These are phyloP conservation scores for Coemansia sp. DNA, from an alignment of 192 early-diverging fungal genomes.

Conservation along the genomic window DNA sequence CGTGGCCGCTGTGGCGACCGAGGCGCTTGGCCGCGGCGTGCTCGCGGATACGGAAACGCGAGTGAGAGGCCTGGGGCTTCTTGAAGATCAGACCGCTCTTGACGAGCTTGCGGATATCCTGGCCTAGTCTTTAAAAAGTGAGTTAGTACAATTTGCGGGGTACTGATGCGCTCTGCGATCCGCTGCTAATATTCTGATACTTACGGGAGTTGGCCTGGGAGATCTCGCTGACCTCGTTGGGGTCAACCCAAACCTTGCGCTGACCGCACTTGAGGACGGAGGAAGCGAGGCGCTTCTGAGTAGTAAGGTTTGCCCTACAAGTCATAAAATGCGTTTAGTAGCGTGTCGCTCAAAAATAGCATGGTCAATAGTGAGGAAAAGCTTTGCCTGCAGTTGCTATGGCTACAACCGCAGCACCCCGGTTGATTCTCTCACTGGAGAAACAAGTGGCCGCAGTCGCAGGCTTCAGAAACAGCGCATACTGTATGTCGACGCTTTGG, in stretches of 20 bases:
- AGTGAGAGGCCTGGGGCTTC: slow-evolving; percentile 85
- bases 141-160: neutral
- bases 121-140: slow-evolving; percentile 28
- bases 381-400: neutral
- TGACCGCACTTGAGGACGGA: slow-evolving; percentile 96
- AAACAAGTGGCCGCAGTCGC: neutral
- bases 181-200: slow-evolving; percentile 17
- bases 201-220: slow-evolving; percentile 93
- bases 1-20: slow-evolving; percentile 93
- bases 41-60: slow-evolving; percentile 92
- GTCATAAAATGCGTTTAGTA: slow-evolving; percentile 5
- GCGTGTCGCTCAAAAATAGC: neutral
- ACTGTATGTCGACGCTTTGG: too few relatives aligned
- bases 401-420: neutral
- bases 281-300: slow-evolving; percentile 96
- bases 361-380: neutral
- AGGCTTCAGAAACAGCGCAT: too few relatives aligned
- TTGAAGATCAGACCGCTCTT: slow-evolving; percentile 97
- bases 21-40: slow-evolving; percentile 91
- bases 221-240: slow-evolving; percentile 93
- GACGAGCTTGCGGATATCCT: slow-evolving; percentile 95
- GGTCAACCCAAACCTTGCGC: slow-evolving; percentile 99
- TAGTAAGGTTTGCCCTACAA: slow-evolving; percentile 69
- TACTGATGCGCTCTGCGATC: too few relatives aligned
- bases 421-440: neutral